Conservation (phyloP, 2,329 filamentous ascomycete species). For the Grosmannia serpens region DNA sequence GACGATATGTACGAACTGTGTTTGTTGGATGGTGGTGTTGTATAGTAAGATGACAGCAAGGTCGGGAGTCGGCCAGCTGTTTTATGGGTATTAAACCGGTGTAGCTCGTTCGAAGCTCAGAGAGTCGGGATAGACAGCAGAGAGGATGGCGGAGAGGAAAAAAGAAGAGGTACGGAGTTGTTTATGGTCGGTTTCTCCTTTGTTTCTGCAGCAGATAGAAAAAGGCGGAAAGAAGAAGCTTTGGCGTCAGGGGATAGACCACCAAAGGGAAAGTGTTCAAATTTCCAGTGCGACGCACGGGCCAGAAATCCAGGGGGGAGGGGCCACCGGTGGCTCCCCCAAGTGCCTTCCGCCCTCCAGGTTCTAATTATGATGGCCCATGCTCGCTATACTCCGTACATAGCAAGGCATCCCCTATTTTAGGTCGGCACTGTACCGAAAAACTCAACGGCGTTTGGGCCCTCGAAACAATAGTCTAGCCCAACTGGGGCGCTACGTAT, state of each 20-base stretch:
- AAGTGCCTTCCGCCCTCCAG: slow-evolving; percentile 4
- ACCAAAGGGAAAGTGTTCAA: slow-evolving; percentile 13
- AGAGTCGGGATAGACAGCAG: background rate
- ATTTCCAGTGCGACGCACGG: slow-evolving; percentile 16
- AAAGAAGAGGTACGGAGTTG: background rate
- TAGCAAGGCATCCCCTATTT: slow-evolving; percentile 4
- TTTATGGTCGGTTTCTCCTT: slow-evolving; percentile 7
- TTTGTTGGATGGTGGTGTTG: background rate
- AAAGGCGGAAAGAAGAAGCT: slow-evolving; percentile 13
- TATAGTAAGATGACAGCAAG: background rate
- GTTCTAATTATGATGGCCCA: slow-evolving; percentile 7
- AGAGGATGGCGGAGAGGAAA: background rate
- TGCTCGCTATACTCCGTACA: no score
- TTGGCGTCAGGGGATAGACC: slow-evolving; percentile 10
- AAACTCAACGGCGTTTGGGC: slow-evolving; percentile 1
- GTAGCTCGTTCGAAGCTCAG: background rate
- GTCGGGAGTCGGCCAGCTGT: background rate
- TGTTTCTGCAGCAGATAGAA: slow-evolving; percentile 5
- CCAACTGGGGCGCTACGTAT: background rate
- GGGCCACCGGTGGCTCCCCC: slow-evolving; percentile 9
- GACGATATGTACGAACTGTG: background rate
- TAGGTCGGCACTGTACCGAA: background rate
- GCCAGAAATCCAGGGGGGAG: slow-evolving; percentile 12
- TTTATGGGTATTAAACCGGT: background rate
- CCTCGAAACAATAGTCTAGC: slow-evolving; percentile 2